phyloP scores from a whole-genome alignment of 371 early-diverging fungal species.

The Mucor sp. region DNA sequence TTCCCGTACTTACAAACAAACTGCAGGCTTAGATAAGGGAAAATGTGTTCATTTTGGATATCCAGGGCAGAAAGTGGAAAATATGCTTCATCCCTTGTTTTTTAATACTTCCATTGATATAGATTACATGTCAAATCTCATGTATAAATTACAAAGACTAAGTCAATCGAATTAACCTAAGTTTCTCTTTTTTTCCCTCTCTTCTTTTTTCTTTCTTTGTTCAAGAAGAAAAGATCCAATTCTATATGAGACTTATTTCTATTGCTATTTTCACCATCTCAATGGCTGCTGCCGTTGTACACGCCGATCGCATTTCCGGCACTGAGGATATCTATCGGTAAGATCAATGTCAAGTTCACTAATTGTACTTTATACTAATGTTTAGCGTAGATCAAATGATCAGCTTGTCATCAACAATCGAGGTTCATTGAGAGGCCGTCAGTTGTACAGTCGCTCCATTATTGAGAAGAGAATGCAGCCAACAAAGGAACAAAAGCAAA shows the following conservation, averaged over 20 bases:
- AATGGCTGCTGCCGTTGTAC: conserved; percentile 8
- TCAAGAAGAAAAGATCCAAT: neutral
- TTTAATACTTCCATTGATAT: conserved; percentile 7
- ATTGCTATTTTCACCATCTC: conserved; percentile 8
- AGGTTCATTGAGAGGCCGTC: neutral
- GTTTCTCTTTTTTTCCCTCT: neutral
- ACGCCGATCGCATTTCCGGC: neutral
- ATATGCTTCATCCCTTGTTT: conserved; percentile 3
- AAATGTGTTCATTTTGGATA: conserved; percentile 1
- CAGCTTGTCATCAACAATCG: neutral
- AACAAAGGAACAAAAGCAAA: neutral
- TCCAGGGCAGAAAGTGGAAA: neutral
- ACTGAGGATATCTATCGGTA: conserved; percentile 5
- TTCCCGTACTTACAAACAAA: neutral
- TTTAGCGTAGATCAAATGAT: neutral
- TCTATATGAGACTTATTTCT: conserved; percentile 9
- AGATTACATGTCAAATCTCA: conserved; percentile 1
- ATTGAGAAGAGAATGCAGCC: conserved; percentile 4
- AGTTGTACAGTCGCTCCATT: neutral
- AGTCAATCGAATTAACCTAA: neutral
- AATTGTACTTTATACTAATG: neutral
- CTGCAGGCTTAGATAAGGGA: neutral
- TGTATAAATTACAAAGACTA: neutral
- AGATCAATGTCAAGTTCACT: neutral
- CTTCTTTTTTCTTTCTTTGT: neutral